phyloP scores from a whole-genome alignment of 495 filamentous ascomycete species.

The Aspergillus haitiensis region DNA sequence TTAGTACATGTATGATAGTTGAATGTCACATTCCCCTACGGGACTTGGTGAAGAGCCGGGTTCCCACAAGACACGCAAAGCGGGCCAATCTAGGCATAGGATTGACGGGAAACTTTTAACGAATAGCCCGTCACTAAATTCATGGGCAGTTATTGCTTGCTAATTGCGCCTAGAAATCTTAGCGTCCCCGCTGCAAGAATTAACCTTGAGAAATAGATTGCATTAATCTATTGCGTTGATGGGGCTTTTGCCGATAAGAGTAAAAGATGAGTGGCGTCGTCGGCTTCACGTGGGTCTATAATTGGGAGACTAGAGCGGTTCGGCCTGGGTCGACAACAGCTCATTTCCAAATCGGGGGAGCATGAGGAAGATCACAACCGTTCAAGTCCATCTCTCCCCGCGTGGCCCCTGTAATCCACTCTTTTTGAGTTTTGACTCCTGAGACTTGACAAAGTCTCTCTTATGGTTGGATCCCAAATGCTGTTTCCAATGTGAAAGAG shows the following conservation, averaged over 20 bases:
- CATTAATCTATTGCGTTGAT: neutral
- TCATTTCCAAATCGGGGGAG: constrained; percentile 1
- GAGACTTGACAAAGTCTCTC: neutral
- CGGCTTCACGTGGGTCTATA: constrained; percentile 1
- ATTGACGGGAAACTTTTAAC: too few relatives aligned
- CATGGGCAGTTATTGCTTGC: neutral
- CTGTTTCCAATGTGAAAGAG: too few relatives aligned
- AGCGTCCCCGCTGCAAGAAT: neutral
- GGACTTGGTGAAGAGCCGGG: too few relatives aligned
- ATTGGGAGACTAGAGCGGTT: neutral
- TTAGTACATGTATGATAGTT: too few relatives aligned
- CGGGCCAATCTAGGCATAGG: too few relatives aligned
- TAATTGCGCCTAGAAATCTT: neutral
- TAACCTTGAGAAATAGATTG: neutral
- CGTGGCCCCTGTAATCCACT: neutral
- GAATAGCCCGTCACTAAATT: neutral
- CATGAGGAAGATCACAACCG: neutral
- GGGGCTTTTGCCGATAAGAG: neutral
- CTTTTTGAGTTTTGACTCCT: neutral
- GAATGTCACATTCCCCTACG: too few relatives aligned
- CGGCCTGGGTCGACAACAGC: neutral
- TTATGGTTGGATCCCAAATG: too few relatives aligned
- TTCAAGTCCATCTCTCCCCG: neutral
- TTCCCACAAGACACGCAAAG: too few relatives aligned
- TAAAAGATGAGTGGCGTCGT: neutral